Evolutionary conservation across 2,329 filamentous ascomycete species (phyloP), one percentile per base, ranked within the genome.

Genomic region (Aspergillus pseudonomiae): DNA sequence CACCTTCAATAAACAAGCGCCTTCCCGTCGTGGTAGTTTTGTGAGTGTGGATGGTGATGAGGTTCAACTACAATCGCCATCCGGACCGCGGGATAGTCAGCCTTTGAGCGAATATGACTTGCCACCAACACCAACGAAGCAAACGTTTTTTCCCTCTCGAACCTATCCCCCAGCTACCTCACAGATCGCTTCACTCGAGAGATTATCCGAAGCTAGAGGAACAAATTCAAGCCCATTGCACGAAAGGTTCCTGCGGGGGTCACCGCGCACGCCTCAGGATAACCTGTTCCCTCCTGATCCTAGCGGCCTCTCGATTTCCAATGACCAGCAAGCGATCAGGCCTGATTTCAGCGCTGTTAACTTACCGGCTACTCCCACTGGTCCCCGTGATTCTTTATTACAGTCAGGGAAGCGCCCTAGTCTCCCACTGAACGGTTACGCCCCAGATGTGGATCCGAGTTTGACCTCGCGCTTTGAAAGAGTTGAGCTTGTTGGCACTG

Each of bases 121-220:
- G 62, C 94, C 94, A n/a, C 94, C 94, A 1, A 99, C 95, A 1
- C 95, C 95, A 0, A 98, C 95, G 0, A 98, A 97, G 78, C 77
- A 78, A 65, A 67, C 73, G 1, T 77, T 78, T 64, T 74, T 77
- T 57, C 74, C 76, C 19, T 77, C 75, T 45, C 70, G 74, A 59
- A 78, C 75, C 28, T 77, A 76, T 62, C 76, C 74, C 28, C 74
- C 75, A 1, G 56, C 72, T 14, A 67, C 73, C 7, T 73, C 74
- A 30, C 74, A 77, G 59, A 75, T 76, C 48, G 65, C 73, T 3
- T 74, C 74, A 19, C 67, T 78, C 7, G 77, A 78, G 61, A 72
- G 75, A 34, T 58, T 78, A 11, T 75, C 75, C 2, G 75, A 76
- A 55, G 68, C 68, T 4, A 70, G 68, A 50, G 73, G 70, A 57